phyloP scores from a whole-genome alignment of 441 rosid species.

The Caryocar brasiliense region DNA sequence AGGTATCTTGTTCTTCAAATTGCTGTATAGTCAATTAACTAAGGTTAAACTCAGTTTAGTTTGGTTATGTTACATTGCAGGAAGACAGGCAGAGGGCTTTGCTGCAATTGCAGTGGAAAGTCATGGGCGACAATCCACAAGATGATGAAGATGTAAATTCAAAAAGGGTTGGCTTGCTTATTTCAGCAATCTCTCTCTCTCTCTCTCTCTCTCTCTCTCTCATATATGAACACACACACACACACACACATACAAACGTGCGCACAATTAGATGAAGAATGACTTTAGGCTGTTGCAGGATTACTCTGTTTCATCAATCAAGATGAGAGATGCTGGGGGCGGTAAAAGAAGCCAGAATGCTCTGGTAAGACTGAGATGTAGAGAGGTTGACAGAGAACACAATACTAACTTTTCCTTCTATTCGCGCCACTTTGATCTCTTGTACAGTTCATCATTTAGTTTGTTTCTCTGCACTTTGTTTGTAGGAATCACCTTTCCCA shows the following conservation, averaged over 20 bases:
- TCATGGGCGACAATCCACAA: conserved; percentile 72
- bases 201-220: background rate
- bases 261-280: no score
- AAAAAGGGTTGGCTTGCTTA: conserved; percentile 35
- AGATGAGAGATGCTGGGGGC: conserved; percentile 39
- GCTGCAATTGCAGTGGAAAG: conserved; percentile 90
- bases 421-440: background rate
- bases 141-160: conserved; percentile 82
- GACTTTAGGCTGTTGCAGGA: conserved; percentile 31
- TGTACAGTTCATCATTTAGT: background rate
- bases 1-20: conserved; percentile 24
- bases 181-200: background rate
- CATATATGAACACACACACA: background rate
- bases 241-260: background rate
- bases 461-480: conserved; percentile 4
- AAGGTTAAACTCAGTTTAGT: background rate
- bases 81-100: conserved; percentile 86
- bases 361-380: conserved; percentile 28
- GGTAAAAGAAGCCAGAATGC: conserved; percentile 31
- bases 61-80: conserved; percentile 26
- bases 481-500: conserved; percentile 43
- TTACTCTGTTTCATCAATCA: conserved; percentile 50
- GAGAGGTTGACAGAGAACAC: conserved; percentile 30
- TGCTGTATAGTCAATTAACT: no score
- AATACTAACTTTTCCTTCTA: background rate